Evolutionary conservation across 1,139 yeast genomes (phyloP), one percentile per base, ranked within the genome.

Genomic region (Magnusiomyces starmeri): DNA sequence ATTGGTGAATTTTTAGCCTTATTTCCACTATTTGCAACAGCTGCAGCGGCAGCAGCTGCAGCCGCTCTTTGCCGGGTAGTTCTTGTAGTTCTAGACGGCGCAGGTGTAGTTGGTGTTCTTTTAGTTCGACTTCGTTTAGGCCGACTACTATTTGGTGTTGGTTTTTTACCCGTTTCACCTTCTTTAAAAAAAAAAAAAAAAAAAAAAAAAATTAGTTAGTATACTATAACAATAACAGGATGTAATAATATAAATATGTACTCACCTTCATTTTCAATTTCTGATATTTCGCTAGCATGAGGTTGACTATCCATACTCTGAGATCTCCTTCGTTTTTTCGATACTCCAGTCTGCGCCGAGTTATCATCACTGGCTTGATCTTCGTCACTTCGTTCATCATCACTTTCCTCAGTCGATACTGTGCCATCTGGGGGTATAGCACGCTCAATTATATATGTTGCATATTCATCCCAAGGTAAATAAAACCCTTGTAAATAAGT

Each of bases 381-480:
- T 26, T 42, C 29, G n/a, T 57, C 62, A 18, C 56, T 58, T 2
- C 58, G 64, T 18, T 54, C 54, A 9, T 54, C 57, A 3, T 51
- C 52, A 39, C 50, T 52, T 24, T 51, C 54, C 8, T 50, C 56
- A 29, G 53, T 9, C 35, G 50, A 20, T n/a, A n/a, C n/a, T 49
- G 55, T 7, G 49, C 53, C 43, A 51, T 55, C 59, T 40, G 60
- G 51, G 24, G 59, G 68, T 43, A 59, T 60, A 0, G 78, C 77
- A 52, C 69, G 73, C 20, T 64, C 67, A 22, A 71, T 56, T 51
- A 75, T 72, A 39, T 73, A 50, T 26, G 69, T 70, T 8, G 78
- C 77, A 57, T 66, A 76, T 29, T 73, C 75, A 24, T 65, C 68
- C 71, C 74, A 73, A 2, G 79, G 77, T 44, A 76, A 62, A 29